These are phyloP conservation scores for Thermothelomyces thermophilus DNA, from an alignment of 2,329 filamentous ascomycete species.

Conservation along the genomic window DNA sequence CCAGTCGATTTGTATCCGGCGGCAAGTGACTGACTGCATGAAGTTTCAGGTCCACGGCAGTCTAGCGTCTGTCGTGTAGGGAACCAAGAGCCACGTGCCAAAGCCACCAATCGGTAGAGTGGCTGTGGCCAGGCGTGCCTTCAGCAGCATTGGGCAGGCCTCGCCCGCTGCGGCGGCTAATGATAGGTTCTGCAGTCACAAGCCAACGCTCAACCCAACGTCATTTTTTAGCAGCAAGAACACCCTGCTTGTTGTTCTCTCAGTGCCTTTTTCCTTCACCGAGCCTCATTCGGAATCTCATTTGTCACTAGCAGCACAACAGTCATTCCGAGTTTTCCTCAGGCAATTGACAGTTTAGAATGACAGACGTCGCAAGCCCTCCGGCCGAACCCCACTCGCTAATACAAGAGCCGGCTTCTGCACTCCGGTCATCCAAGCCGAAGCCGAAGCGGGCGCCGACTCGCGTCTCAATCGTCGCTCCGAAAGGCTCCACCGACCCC, in stretches of 20 bases:
- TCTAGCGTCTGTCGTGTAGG: too few relatives aligned
- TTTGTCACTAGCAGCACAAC: conserved; percentile 1
- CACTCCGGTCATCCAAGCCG: conserved; percentile 14
- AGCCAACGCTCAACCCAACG: not conserved
- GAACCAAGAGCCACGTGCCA: not conserved
- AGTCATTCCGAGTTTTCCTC: conserved; percentile 1
- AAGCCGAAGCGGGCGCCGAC: conserved; percentile 18
- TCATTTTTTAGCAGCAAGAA: conserved; percentile 2
- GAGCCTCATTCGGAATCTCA: not conserved
- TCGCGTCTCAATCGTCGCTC: conserved; percentile 21
- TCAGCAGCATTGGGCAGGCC: not conserved
- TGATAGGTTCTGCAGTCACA: conserved; percentile 7
- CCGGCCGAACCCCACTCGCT: conserved; percentile 6
- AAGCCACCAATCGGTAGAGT: not conserved
- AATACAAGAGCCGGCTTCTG: conserved; percentile 13
- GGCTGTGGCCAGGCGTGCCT: conserved; percentile 4
- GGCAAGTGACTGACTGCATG: too few relatives aligned
- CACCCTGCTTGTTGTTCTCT: not conserved
- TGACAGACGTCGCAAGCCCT: conserved; percentile 20
- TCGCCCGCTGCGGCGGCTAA: not conserved
- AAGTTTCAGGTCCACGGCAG: too few relatives aligned
- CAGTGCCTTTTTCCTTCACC: conserved; percentile 13
- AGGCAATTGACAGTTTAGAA: conserved; percentile 10
- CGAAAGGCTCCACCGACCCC: conserved; percentile 11
- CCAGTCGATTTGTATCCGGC: too few relatives aligned